A percentile compares a stretch with the other conserved stretches of the same genome.
Evolutionary conservation across 257 asterid species (phyloP).

Genomic region (Schizonepeta tenuifolia): DNA sequence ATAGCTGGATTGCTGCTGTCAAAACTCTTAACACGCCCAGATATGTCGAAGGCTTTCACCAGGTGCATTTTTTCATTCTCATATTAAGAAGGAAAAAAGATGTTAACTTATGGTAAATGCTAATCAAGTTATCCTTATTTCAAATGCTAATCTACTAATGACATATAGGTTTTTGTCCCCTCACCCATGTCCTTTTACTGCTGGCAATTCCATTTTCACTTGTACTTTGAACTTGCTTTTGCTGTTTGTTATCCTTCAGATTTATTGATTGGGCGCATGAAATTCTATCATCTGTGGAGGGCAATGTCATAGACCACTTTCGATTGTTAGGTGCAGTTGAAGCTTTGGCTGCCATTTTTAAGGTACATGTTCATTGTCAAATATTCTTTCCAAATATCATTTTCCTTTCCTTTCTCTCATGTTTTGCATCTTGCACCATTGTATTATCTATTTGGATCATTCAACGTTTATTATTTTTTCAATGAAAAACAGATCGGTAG

Average conservation of each 20-base stretch:
- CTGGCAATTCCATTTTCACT: neutral
- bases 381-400: neutral
- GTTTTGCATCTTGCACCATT: conserved; percentile 13
- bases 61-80: conserved; percentile 44
- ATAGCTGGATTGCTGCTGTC: conserved; percentile 89
- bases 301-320: conserved; percentile 67
- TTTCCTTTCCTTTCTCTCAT: conserved; percentile 1
- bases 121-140: neutral
- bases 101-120: neutral
- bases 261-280: conserved; percentile 81
- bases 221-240: conserved; percentile 12
- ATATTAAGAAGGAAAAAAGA: conserved; percentile 14
- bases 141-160: conserved; percentile 24
- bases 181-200: conserved; percentile 7
- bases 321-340: conserved; percentile 80
- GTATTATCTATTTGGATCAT: conserved; percentile 17
- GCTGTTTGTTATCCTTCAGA: conserved; percentile 56
- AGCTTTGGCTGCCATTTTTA: conserved; percentile 83
- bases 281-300: conserved; percentile 61
- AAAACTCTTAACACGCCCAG: conserved; percentile 90
- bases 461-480: conserved; percentile 24
- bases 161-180: neutral
- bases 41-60: conserved; percentile 81
- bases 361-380: conserved; percentile 53
- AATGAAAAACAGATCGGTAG: conserved; percentile 71